These are phyloP conservation scores for Debaryomyces castellii DNA, from an alignment of 805 yeast species.

Conservation along the genomic window DNA sequence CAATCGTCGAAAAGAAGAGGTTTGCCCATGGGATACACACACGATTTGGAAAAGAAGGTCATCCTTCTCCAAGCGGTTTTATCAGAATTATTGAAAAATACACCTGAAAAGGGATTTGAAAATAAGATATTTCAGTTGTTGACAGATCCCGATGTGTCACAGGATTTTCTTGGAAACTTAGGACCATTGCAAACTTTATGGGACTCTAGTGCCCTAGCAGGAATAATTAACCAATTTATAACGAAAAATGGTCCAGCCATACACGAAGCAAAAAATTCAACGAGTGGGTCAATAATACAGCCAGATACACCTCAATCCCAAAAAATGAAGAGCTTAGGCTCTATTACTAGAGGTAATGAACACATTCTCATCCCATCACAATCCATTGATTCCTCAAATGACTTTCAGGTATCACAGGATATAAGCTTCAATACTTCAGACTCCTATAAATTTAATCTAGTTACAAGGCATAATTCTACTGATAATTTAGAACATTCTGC, in stretches of 20 bases:
- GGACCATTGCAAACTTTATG: constrained; percentile 2
- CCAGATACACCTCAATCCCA: not conserved
- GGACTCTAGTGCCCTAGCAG: constrained; percentile 7
- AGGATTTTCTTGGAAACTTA: constrained; percentile 4
- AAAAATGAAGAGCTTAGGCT: not conserved
- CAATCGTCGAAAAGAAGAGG: constrained; percentile 17
- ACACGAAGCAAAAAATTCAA: not conserved
- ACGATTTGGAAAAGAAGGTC: constrained; percentile 18
- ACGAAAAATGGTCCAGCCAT: constrained; percentile 5
- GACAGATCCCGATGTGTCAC: constrained; percentile 1
- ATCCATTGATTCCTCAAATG: constrained; percentile 10
- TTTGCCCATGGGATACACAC: constrained; percentile 20
- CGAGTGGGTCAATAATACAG: not conserved
- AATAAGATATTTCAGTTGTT: constrained; percentile 2
- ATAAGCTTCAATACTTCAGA: not conserved
- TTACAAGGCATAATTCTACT: constrained; percentile 17
- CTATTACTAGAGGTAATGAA: constrained; percentile 2
- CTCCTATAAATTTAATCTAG: constrained; percentile 5
- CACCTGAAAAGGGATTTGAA: not conserved
- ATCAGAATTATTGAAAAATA: constrained; percentile 1
- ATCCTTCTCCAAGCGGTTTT: constrained; percentile 15
- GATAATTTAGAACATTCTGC: constrained; percentile 10
- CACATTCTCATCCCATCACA: constrained; percentile 12
- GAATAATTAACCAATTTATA: constrained; percentile 10
- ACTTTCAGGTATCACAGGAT: not conserved